Evolutionary conservation across 164 flowering plant species (phyloP), one percentile per base, ranked within the genome.

Genomic region (Piper longum): DNA sequence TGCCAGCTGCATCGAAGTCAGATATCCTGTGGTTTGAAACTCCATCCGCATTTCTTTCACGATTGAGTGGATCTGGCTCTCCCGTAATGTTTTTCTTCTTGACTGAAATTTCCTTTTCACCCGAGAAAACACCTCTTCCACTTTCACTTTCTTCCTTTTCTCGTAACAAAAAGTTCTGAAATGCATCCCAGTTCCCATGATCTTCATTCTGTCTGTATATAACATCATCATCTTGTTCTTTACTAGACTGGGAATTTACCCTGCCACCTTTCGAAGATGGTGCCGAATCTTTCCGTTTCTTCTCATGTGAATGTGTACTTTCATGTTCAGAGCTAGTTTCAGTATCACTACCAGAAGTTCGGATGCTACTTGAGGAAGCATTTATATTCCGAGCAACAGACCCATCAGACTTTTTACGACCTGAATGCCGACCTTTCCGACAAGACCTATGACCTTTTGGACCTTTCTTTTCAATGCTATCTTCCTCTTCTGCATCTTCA

Each of bases 321-420:
- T 76, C 90, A 71, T 72, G 66, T 48, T 75, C 83, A 54, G 91
- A 80, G 60, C 66, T 74, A 54, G 91, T 79, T 62, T 69, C 57
- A 36, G 96, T 76, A 52, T 79, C 86, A 68, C 74, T 76, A 41
- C 67, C 81, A 26, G 81, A 77, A 16, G 19, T 4, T 63, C 75
- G 66, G 54, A 77, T 72, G 68, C 61, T 76, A 70, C 80, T 80
- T 60, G 99, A 78, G 72, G 90, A 79, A 65, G 86, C 79, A 76
- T 95, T 95, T 55, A 95, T 80, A 72, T 95, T 95, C 40, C 91
- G 89, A 69, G 88, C 87, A 26, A 91, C 95, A 65, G 88, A 87
- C 75, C 52, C 73, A 59, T 91, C 85, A 3, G 86, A 71, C 42
- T 82, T 59, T 64, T 81, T 86, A 74, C 79, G 87, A 68, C 81